phyloP scores from a whole-genome alignment of 495 filamentous ascomycete species.

The Podospora pseudocomata region DNA sequence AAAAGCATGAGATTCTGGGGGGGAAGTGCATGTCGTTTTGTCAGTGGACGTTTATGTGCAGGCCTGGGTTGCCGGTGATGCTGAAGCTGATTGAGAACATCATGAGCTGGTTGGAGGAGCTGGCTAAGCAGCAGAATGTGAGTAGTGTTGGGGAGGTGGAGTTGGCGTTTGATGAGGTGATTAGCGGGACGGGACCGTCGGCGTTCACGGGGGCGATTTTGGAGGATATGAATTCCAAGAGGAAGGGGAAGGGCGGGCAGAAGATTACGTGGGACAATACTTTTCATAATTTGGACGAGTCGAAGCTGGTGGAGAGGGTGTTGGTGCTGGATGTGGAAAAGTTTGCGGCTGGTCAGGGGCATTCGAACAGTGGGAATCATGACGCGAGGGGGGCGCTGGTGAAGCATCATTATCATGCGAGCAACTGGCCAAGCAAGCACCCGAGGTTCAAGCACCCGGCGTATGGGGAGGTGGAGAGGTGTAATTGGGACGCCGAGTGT shows the following conservation, averaged over 20 bases:
- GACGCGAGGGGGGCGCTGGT: slow-evolving; percentile 53
- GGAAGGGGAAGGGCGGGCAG: not conserved
- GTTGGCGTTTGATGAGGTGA: slow-evolving; percentile 61
- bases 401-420: slow-evolving; percentile 61
- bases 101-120: slow-evolving; percentile 49
- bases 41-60: slow-evolving; percentile 64
- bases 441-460: slow-evolving; percentile 56
- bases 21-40: slow-evolving; percentile 58
- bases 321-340: slow-evolving; percentile 59
- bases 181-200: slow-evolving; percentile 60
- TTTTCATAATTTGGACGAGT: slow-evolving; percentile 57
- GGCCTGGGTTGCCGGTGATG: slow-evolving; percentile 56
- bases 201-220: slow-evolving; percentile 58
- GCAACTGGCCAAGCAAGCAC: slow-evolving; percentile 54
- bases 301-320: slow-evolving; percentile 50
- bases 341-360: slow-evolving; percentile 60
- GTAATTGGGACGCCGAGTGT: slow-evolving; percentile 58
- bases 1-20: slow-evolving; percentile 57
- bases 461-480: slow-evolving; percentile 58
- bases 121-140: slow-evolving; percentile 48
- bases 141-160: slow-evolving; percentile 46
- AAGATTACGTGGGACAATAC: slow-evolving; percentile 45
- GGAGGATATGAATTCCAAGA: slow-evolving; percentile 36
- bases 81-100: slow-evolving; percentile 56
- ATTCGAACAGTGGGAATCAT: slow-evolving; percentile 60